Percentiles rank a stretch among this genome's conserved stretches.
These are phyloP conservation scores for Epichloe typhina DNA, from an alignment of 2,329 filamentous ascomycete species.

Conservation along the genomic window DNA sequence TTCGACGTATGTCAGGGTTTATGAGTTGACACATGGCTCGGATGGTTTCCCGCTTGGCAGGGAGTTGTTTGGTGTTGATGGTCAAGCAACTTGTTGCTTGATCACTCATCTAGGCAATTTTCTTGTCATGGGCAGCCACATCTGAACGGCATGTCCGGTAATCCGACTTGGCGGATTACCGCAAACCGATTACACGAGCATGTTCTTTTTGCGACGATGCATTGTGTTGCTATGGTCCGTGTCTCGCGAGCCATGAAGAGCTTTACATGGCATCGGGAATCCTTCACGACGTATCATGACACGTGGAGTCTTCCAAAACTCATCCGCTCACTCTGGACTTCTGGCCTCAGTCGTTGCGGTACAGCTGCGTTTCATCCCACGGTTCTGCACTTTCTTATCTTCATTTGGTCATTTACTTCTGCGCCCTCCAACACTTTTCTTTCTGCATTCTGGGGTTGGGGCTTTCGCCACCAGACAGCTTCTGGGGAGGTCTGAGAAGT, in stretches of 20 bases:
- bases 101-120: constrained; percentile 5
- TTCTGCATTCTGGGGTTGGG: constrained; percentile 11
- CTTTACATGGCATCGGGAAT: background rate
- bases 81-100: background rate
- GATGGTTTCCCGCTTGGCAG: constrained; percentile 15
- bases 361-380: constrained; percentile 18
- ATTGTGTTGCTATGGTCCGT: background rate
- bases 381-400: constrained; percentile 15
- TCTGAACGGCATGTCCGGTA: constrained; percentile 29
- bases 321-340: background rate
- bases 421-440: constrained; percentile 6
- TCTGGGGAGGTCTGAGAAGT: constrained; percentile 23
- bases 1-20: constrained; percentile 25
- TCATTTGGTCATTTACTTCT: constrained; percentile 16
- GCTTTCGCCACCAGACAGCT: constrained; percentile 17
- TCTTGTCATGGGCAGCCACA: constrained; percentile 9
- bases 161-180: constrained; percentile 12
- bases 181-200: background rate
- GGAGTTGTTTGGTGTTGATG: constrained; percentile 6
- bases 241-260: background rate
- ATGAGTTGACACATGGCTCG: constrained; percentile 26
- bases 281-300: constrained; percentile 3
- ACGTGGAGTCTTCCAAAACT: background rate
- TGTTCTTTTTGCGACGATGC: background rate
- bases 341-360: constrained; percentile 23